Evolutionary conservation across 2,329 filamentous ascomycete genomes (phyloP).

Genomic region (Aspergillus sp.): DNA sequence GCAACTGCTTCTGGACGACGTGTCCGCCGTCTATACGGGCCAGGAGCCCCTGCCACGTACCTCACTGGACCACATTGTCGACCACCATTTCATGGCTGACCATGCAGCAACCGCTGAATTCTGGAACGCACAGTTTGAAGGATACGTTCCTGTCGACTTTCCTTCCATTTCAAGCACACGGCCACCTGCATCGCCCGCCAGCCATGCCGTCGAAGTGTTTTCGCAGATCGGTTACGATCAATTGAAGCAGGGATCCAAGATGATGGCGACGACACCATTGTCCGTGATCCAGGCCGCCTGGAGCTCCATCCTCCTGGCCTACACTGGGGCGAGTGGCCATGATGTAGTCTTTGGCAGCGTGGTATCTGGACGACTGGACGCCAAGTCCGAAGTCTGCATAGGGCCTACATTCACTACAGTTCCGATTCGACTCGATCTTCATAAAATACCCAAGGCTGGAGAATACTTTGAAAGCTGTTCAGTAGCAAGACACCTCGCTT

Average conservation of each 20-base stretch:
- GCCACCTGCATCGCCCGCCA: too few species aligned
- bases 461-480: constrained; percentile 20
- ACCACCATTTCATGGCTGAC: constrained; percentile 26
- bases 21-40: constrained; percentile 22
- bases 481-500: constrained; percentile 26
- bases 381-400: constrained; percentile 26
- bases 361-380: constrained; percentile 30
- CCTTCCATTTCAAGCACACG: constrained; percentile 21
- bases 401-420: constrained; percentile 38
- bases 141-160: constrained; percentile 22
- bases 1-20: constrained; percentile 34
- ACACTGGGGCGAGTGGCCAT: constrained; percentile 33
- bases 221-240: constrained; percentile 20
- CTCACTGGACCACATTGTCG: constrained; percentile 25
- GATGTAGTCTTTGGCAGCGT: constrained; percentile 38
- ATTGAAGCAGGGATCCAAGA: constrained; percentile 32
- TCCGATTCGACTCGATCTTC: constrained; percentile 28
- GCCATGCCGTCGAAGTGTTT: constrained; percentile 22
- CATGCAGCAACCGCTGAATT: constrained; percentile 19
- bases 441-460: constrained; percentile 15
- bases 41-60: constrained; percentile 15
- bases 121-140: constrained; percentile 22
- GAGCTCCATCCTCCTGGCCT: constrained; percentile 32
- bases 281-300: constrained; percentile 39
- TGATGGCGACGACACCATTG: constrained; percentile 31